Evolutionary conservation across 2,329 filamentous ascomycete species (phyloP), one percentile per base, ranked within the genome.

Genomic region (Paraphaeosphaeria minitans): DNA sequence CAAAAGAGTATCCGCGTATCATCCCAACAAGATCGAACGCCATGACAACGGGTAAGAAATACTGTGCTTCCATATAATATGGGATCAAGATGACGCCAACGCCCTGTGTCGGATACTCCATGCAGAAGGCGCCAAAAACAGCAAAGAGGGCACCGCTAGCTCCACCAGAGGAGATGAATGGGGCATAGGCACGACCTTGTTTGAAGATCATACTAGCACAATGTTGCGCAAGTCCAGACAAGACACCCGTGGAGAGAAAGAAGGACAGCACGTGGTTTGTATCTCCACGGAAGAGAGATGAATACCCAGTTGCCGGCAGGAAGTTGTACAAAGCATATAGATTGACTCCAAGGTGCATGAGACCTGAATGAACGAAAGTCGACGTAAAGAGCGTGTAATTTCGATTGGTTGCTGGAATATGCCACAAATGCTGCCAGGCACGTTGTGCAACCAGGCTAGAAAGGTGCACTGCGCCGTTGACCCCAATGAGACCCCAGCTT

Each of bases 101-200:
- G 8, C 66, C 62, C 16, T 66, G 63, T 10, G 65, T 62, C 0
- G 74, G 74, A 52, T 73, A 75, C 48, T 75, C 65, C 63, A 69
- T 68, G 45, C 72, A 75, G 46, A 73, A 76, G 2, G 64, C 62
- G 10, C 69, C 67, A 3, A 74, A 56, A 4, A 74, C 56, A 14
- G 66, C 70, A 49, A 75, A 74, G 7, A 76, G 53, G 10, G 74
- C 74, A 21, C 74, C 74, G 55, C 72, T 75, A 6, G 73, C 72
- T 29, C 74, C 74, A n/a, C 72, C 72, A 31, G 65, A 66, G 37
- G 64, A 62, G 37, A 73, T 69, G 49, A 71, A 67, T 3, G 63
- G 2, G 62, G 69, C 27, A 67, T 60, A 19, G 2, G 50, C 10
- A 13, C 50, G 56, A 19, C 9, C 65, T 54, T 41, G 62, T 63